phyloP scores from a whole-genome alignment of 441 rosid genomes.

The Populus hybrid region DNA sequence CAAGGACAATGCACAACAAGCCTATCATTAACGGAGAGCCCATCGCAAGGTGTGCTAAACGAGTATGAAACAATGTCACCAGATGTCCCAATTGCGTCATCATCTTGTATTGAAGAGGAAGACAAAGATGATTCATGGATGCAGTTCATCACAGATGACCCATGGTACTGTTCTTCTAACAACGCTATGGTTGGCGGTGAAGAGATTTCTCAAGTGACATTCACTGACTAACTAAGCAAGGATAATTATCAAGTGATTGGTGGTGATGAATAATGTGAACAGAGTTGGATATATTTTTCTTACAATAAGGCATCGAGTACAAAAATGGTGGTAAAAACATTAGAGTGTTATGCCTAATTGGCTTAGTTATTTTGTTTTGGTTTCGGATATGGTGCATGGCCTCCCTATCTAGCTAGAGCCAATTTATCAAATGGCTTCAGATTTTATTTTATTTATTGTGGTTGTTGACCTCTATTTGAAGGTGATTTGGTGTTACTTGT shows the following conservation, averaged over 20 bases:
- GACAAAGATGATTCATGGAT: constrained; percentile 98
- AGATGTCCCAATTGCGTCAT: constrained; percentile 50
- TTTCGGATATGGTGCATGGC: neutral
- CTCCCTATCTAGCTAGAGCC: neutral
- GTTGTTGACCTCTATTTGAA: no score
- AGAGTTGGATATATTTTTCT: constrained; percentile 9
- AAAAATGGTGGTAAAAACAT: neutral
- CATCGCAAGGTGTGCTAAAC: constrained; percentile 30
- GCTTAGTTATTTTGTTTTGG: neutral
- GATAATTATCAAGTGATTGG: neutral
- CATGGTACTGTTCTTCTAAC: constrained; percentile 59
- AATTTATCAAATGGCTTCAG: neutral
- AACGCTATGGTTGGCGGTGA: constrained; percentile 19
- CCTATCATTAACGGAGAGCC: constrained; percentile 45
- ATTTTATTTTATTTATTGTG: no score
- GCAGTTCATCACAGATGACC: constrained; percentile 91
- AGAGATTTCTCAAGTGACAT: constrained; percentile 32
- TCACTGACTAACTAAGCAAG: constrained; percentile 19
- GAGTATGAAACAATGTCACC: constrained; percentile 73
- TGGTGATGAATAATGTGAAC: constrained; percentile 16
- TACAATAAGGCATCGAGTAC: constrained; percentile 3
- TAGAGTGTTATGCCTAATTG: no score
- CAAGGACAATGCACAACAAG: constrained; percentile 52
- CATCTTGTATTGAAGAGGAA: constrained; percentile 56
- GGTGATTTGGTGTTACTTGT: no score